Conservation (phyloP, 805 yeast genomes). For the Tetrapisispora iriomotensis region DNA sequence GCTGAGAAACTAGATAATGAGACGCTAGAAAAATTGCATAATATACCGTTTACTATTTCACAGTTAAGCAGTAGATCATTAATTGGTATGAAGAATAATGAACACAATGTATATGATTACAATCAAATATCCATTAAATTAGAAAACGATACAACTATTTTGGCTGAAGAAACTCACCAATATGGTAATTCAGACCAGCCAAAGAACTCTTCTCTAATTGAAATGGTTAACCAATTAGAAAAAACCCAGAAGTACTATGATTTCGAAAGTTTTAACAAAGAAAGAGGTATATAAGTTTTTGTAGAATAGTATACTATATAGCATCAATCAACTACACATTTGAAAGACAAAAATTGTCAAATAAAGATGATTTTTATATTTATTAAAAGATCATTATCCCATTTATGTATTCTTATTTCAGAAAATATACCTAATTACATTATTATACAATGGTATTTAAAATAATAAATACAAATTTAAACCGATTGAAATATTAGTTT, state of each 20-base stretch:
- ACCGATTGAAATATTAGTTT: conserved; percentile 4
- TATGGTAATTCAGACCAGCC: no score
- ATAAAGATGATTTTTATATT: background rate
- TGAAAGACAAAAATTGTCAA: background rate
- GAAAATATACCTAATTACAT: conserved; percentile 5
- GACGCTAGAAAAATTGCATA: conserved; percentile 14
- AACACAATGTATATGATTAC: conserved; percentile 20
- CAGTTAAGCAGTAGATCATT: conserved; percentile 22
- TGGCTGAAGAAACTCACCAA: no score
- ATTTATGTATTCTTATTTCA: conserved; percentile 1
- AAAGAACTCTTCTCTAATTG: background rate
- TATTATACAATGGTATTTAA: conserved; percentile 4
- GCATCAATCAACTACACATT: background rate
- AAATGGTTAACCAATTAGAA: background rate
- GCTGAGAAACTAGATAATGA: conserved; percentile 13
- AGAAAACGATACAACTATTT: conserved; percentile 5
- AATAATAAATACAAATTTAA: conserved; percentile 2
- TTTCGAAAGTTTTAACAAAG: background rate
- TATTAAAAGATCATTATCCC: conserved; percentile 5
- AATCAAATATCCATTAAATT: conserved; percentile 24
- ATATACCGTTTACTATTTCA: conserved; percentile 29
- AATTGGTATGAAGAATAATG: conserved; percentile 7
- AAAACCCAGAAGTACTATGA: background rate
- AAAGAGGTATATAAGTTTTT: background rate
- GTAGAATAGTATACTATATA: background rate